Base-by-base conservation (phyloP, 1,284 basidiomycete genomes). In the Pseudozyma hubeiensis region DNA sequence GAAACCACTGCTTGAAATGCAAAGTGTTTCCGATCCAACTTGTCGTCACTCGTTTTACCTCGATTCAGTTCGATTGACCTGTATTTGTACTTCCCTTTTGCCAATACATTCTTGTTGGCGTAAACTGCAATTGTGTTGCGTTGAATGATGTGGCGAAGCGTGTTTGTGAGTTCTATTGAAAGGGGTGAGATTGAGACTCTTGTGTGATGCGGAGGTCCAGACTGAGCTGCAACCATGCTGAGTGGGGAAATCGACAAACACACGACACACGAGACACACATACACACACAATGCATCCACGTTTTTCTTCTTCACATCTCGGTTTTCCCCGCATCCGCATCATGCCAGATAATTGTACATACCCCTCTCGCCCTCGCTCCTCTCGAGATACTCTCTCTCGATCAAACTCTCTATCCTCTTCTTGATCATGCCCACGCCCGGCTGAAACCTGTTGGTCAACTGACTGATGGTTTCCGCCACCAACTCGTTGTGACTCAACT, bases 401-500 rank as follows among this genome's bases (percentile, higher is more conserved):
- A 99, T 97, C 64, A 99, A 85, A 41, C 90, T 90, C 84, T 99
- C 97, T 66, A 99, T 93, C 41, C 94, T 88, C 85, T 93, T 94
- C 88, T 99, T 99, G 86, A 99, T 94, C 68, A 89, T 87, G 37
- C 90, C 84, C 44, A 94, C 91, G 72, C 91, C 90, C 0, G 97
- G 96, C 56, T 89, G 89, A 87, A 99, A 99, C 4, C 97, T 89
- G 63, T 87, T 87, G 13, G 91, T 87, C 2, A 99, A 86, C 81
- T 98, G 96, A 16, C 90, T 89, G 40, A 93, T 93, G 30, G 94
- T 93, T 85, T 99, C 95, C 76, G 91, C 91, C 59, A 98, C 88
- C 16, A 99, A 88, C 64, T 96, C 94, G 69, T 91, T 93, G 83
- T 98, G 94, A 7, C 87, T 86, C 89, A 98, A 90, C 59, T 89